Base-by-base conservation (phyloP, 2,329 filamentous ascomycete genomes). In the Arthrobotrys iridis region DNA sequence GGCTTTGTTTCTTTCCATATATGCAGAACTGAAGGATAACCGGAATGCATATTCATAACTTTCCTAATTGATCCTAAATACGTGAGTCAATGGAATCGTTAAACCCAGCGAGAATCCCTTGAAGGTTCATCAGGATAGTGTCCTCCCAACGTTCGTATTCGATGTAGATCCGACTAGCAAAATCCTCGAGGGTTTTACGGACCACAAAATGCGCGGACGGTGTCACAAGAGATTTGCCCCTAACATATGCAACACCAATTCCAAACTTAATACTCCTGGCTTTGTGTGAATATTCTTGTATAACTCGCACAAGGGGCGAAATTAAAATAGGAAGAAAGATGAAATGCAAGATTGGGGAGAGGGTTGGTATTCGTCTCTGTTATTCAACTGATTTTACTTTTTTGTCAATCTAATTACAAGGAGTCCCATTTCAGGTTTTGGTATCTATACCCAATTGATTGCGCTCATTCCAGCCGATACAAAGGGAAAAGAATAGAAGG, bases 11-110 rank as follows among this genome's bases (percentile, higher is more conserved):
- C 7, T 45, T 45, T 20, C 24, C 33, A 18, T n/a, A 3, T 37
- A 13, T 26, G n/a, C 33, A 18, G 2, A n/a, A 59, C 28, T 30
- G 11, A 18, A 22, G 45, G 24, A 11, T 33, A n/a, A 18, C 13
- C 15, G 22, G n/a, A n/a, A n/a, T n/a, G n/a, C 15, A n/a, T 58
- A 35, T 57, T 66, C 45, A 15, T 26, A 66, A 58, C 62, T 66
- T 66, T 66, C 62, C 62, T 45, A 66, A 58, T 57, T 5, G 11
- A 57, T 33, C 22, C 26, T 66, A 46, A 22, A 3, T 2, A 3
- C 18, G 30, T 63, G 40, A 24, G 18, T 35, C 15, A 24, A 13
- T 8, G 4, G 20, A 35, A 18, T 43, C 13, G 11, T 30, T 20
- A 30, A 41, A 35, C 58, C 58, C 26, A 35, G 58, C 41, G 26